phyloP scores from a whole-genome alignment of 2,329 filamentous ascomycete species.

The Paracorniculantispora psalliotae region DNA sequence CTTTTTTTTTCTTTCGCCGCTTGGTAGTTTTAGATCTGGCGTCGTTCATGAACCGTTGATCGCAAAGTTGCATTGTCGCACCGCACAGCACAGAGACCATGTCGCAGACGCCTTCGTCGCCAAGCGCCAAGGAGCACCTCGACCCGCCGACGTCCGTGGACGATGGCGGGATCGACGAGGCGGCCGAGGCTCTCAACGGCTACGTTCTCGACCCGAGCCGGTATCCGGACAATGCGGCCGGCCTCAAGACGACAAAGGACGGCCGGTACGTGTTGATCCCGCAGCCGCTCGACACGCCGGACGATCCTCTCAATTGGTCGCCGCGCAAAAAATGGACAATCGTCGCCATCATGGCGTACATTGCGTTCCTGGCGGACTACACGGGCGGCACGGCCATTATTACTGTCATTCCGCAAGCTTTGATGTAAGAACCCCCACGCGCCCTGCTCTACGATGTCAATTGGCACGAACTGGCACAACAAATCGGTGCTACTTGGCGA shows the following conservation, averaged over 20 bases:
- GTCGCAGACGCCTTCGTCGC: not conserved
- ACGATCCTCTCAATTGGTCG: constrained; percentile 20
- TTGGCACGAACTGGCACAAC: not conserved
- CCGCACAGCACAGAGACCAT: not conserved
- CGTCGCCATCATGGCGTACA: constrained; percentile 17
- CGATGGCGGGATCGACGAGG: not conserved
- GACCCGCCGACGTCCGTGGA: not conserved
- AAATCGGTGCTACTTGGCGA: not conserved
- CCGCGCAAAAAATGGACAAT: constrained; percentile 20
- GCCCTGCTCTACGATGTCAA: not conserved
- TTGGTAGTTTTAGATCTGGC: too few relatives aligned
- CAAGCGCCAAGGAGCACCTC: not conserved
- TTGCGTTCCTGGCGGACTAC: constrained; percentile 19
- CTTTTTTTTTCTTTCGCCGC: too few relatives aligned
- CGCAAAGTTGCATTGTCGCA: too few relatives aligned
- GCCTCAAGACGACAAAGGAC: not conserved
- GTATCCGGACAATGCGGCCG: not conserved
- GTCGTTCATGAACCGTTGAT: too few relatives aligned
- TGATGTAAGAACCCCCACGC: not conserved
- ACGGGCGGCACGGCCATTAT: constrained; percentile 18
- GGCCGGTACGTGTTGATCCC: constrained; percentile 18
- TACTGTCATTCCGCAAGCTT: constrained; percentile 18
- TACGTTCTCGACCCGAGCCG: not conserved
- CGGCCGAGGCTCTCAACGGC: not conserved
- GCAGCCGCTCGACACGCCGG: constrained; percentile 16